Conservation (phyloP, 768 basidiomycete genomes). For the Phanerochaete carnosa region DNA sequence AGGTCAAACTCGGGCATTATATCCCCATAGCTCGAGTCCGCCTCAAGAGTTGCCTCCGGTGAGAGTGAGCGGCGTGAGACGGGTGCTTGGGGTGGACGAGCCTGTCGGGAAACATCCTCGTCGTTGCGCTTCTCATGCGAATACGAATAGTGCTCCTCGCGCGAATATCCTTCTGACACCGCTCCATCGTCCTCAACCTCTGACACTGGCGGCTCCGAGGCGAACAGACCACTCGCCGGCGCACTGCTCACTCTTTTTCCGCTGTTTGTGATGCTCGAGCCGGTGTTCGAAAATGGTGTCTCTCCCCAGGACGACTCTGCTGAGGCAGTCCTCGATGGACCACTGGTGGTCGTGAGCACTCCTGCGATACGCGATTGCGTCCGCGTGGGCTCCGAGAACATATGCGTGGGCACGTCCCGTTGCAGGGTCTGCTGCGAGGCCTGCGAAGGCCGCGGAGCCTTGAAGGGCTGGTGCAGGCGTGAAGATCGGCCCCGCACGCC, state of each 20-base stretch:
- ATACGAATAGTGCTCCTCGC: too few species aligned
- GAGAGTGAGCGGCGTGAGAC: neutral
- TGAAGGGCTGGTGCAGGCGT: neutral
- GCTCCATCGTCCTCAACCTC: too few species aligned
- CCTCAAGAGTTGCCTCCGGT: conserved; percentile 3
- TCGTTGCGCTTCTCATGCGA: too few species aligned
- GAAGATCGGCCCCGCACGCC: neutral
- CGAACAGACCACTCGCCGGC: neutral
- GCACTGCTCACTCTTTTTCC: neutral
- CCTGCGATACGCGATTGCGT: neutral
- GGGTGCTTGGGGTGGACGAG: neutral
- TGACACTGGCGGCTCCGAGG: too few species aligned
- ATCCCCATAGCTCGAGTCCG: conserved; percentile 20
- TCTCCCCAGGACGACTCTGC: too few species aligned
- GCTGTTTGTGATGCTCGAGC: too few species aligned
- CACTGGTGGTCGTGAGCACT: neutral
- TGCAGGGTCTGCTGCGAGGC: neutral
- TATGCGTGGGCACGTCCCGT: neutral
- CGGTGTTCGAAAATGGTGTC: too few species aligned
- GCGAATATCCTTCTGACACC: too few species aligned
- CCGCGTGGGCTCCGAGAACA: neutral
- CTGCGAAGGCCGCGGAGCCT: neutral
- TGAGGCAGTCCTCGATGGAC: too few species aligned
- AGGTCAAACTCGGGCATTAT: conserved; percentile 12
- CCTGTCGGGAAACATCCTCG: too few species aligned